phyloP scores from a whole-genome alignment of 495 filamentous ascomycete species.

The Usnea hakonensis region DNA sequence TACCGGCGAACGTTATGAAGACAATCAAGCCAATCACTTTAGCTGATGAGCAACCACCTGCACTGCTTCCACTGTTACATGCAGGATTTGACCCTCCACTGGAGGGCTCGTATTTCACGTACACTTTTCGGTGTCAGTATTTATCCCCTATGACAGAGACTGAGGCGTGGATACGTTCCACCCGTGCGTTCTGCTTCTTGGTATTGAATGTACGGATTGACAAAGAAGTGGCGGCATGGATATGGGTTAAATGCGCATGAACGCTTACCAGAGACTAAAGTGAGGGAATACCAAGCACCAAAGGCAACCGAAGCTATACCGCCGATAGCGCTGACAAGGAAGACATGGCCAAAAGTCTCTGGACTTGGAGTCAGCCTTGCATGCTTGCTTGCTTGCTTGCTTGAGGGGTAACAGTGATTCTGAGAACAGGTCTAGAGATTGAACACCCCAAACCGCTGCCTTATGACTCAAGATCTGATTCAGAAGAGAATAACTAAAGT shows the following conservation, averaged over 20 bases:
- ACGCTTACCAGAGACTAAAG: slow-evolving; percentile 39
- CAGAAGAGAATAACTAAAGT: too few species aligned
- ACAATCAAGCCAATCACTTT: slow-evolving; percentile 78
- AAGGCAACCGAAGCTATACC: slow-evolving; percentile 68
- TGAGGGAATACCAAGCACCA: slow-evolving; percentile 55
- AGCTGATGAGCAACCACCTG: slow-evolving; percentile 61
- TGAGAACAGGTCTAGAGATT: too few species aligned
- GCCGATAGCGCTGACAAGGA: slow-evolving; percentile 73
- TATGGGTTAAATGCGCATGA: neutral
- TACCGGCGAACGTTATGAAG: slow-evolving; percentile 71
- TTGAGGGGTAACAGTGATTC: too few species aligned
- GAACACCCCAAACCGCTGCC: too few species aligned
- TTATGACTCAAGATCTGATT: too few species aligned
- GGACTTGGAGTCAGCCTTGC: too few species aligned
- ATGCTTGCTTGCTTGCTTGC: too few species aligned
- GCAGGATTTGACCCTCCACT: slow-evolving; percentile 47
- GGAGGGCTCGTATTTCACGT: slow-evolving; percentile 69
- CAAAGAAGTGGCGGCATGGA: neutral
- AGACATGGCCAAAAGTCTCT: slow-evolving; percentile 76
- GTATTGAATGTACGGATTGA: neutral
- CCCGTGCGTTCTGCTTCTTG: neutral
- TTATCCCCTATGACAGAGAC: slow-evolving; percentile 48
- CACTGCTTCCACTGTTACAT: slow-evolving; percentile 44
- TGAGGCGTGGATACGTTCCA: neutral
- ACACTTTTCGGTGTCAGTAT: slow-evolving; percentile 38